Percentiles rank a stretch among this genome's conserved stretches.
Conservation (phyloP, 352 stramenopile genomes). For the Thalassiosira allenii region DNA sequence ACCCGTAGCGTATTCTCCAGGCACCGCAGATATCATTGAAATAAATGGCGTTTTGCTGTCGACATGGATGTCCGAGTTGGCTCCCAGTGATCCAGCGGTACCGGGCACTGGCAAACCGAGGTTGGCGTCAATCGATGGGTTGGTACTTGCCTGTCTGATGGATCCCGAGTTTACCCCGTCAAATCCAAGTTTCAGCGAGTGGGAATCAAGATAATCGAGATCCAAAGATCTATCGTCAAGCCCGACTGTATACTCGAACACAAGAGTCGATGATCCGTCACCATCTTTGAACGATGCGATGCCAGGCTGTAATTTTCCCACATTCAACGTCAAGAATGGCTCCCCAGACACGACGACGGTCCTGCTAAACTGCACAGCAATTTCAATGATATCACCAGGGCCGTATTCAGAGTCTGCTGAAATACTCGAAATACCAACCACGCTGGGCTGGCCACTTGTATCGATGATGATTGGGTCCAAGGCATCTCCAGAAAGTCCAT, state of each 20-base stretch:
- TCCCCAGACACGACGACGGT: slow-evolving; percentile 62
- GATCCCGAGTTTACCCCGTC: slow-evolving; percentile 50
- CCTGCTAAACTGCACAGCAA: slow-evolving; percentile 63
- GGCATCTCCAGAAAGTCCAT: slow-evolving; percentile 40
- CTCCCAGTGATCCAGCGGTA: slow-evolving; percentile 39
- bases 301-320: slow-evolving; percentile 39
- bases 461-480: slow-evolving; percentile 61
- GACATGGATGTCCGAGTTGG: slow-evolving; percentile 53
- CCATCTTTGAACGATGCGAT: slow-evolving; percentile 57
- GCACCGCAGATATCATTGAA: slow-evolving; percentile 30
- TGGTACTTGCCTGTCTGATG: slow-evolving; percentile 63
- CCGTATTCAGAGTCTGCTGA: slow-evolving; percentile 44
- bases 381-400: slow-evolving; percentile 65
- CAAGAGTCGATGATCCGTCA: slow-evolving; percentile 45
- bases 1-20: slow-evolving; percentile 45
- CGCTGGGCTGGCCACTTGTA: slow-evolving; percentile 41
- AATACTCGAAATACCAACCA: slow-evolving; percentile 44
- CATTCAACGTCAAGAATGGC: slow-evolving; percentile 62
- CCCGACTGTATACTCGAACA: slow-evolving; percentile 66
- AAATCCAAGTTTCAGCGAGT: slow-evolving; percentile 58
- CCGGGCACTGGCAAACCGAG: slow-evolving; percentile 50
- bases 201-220: slow-evolving; percentile 66
- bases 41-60: slow-evolving; percentile 64
- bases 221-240: slow-evolving; percentile 48
- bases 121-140: slow-evolving; percentile 61